phyloP scores from a whole-genome alignment of 208 protist genomes.

The Tritrichomonas musculus region DNA sequence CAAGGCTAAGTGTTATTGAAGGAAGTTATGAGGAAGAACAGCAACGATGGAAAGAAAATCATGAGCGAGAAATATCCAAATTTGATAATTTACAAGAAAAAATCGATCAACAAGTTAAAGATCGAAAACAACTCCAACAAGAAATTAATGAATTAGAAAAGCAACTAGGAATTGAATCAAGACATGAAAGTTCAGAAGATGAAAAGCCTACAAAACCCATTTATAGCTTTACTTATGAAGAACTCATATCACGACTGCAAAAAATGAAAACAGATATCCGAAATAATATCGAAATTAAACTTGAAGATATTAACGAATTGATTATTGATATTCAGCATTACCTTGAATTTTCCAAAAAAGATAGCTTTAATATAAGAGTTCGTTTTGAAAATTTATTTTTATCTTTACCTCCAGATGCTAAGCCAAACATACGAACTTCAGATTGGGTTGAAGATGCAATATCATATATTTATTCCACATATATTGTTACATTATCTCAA shows the following conservation, averaged over 20 bases:
- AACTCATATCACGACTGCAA: background rate
- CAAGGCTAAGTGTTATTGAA: background rate
- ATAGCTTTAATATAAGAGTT: background rate
- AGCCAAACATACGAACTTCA: background rate
- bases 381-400: background rate
- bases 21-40: background rate
- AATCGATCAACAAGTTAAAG: background rate
- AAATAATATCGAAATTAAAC: background rate
- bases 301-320: background rate
- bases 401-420: background rate
- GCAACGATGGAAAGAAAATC: background rate
- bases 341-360: background rate
- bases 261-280: background rate
- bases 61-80: background rate
- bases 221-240: background rate
- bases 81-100: conserved; percentile 1
- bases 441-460: background rate
- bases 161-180: background rate
- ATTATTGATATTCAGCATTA: background rate
- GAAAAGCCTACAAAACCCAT: too few species aligned
- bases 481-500: background rate
- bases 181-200: background rate
- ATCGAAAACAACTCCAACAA: background rate
- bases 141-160: background rate
- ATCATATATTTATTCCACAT: background rate